A percentile compares a stretch with the other conserved stretches of the same genome.
Conservation (phyloP, 2,329 filamentous ascomycete species). For the Botryosphaeria dothidea region DNA sequence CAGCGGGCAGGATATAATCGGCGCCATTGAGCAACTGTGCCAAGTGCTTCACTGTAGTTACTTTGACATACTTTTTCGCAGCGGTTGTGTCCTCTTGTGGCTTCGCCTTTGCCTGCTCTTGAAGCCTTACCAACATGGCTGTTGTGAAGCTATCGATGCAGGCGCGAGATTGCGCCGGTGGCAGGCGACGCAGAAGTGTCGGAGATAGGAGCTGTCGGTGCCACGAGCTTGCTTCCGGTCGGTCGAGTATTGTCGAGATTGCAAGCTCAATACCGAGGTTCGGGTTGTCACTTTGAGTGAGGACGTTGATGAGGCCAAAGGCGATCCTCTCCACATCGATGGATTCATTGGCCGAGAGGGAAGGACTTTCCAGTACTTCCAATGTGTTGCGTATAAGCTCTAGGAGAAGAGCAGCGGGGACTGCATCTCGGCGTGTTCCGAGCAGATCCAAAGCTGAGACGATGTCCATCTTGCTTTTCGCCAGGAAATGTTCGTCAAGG, state of each 20-base stretch:
- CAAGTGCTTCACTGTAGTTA: conserved; percentile 46
- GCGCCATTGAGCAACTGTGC: conserved; percentile 39
- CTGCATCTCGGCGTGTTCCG: too few species aligned
- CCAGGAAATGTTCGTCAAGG: not conserved
- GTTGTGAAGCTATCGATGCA: conserved; percentile 33
- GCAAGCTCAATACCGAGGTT: conserved; percentile 30
- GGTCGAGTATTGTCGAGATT: conserved; percentile 31
- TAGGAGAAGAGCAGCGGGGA: not conserved
- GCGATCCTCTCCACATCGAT: conserved; percentile 26
- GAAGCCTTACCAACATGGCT: conserved; percentile 29
- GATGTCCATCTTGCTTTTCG: not conserved
- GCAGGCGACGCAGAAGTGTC: conserved; percentile 34
- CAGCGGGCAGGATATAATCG: conserved; percentile 33
- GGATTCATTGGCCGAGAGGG: conserved; percentile 24
- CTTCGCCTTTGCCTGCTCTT: not conserved
- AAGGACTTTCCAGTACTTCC: conserved; percentile 19
- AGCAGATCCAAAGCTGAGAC: not conserved
- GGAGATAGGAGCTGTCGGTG: conserved; percentile 38
- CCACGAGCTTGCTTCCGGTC: conserved; percentile 45
- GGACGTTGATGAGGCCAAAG: conserved; percentile 27
- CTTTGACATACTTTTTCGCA: conserved; percentile 31
- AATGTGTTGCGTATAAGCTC: not conserved
- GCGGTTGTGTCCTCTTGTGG: conserved; percentile 23
- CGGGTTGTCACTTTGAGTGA: conserved; percentile 34
- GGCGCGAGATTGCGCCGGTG: conserved; percentile 30